These are phyloP conservation scores for Verbena officinalis DNA, from an alignment of 257 asterid genomes.

Conservation along the genomic window DNA sequence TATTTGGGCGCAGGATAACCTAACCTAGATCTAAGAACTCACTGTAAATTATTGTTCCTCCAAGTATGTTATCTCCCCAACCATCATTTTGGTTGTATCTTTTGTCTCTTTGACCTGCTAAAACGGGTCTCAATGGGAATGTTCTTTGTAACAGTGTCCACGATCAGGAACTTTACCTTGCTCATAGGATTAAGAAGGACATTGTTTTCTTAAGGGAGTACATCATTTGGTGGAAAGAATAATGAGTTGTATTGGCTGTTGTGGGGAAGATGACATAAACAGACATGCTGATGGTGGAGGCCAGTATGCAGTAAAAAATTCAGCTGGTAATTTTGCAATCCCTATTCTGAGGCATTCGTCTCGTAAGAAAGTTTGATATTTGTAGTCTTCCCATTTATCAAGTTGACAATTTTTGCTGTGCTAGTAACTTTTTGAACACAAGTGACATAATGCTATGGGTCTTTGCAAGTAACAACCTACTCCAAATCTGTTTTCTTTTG, in stretches of 20 bases:
- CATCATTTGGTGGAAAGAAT: conserved; percentile 26
- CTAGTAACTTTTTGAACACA: background rate
- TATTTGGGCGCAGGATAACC: background rate
- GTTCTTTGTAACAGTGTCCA: background rate
- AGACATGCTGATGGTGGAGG: conserved; percentile 66
- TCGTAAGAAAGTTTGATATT: background rate
- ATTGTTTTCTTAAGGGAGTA: conserved; percentile 1
- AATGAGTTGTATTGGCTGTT: conserved; percentile 83
- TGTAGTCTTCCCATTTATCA: background rate
- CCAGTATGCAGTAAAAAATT: conserved; percentile 43
- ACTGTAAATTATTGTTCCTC: background rate
- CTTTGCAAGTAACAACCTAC: background rate
- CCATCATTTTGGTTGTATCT: background rate
- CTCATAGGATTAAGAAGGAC: conserved; percentile 25
- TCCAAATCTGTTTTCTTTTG: background rate
- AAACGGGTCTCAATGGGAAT: background rate
- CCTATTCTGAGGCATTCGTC: conserved; percentile 7
- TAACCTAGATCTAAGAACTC: background rate
- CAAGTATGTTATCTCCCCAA: background rate
- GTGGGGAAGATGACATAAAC: conserved; percentile 59
- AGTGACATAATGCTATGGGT: conserved; percentile 23
- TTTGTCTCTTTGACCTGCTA: background rate
- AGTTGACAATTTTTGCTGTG: background rate
- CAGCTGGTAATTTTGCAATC: conserved; percentile 54
- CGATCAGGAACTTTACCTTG: conserved; percentile 19